Evolutionary conservation across 2,329 filamentous ascomycete species (phyloP), one percentile per base, ranked within the genome.

Genomic region (Leptographium wingfieldii): DNA sequence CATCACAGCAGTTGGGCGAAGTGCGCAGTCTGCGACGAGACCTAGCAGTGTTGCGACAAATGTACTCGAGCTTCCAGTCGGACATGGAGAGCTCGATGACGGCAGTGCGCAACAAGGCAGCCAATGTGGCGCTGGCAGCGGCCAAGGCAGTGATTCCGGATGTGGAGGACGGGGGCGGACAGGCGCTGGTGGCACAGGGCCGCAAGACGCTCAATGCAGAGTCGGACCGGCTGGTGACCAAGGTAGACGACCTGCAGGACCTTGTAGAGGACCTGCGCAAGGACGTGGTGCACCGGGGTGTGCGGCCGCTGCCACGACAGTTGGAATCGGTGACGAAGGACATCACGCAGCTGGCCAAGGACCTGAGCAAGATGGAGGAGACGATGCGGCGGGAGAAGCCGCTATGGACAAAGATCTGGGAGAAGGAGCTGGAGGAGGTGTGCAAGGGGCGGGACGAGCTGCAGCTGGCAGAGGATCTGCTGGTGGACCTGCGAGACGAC

Each of bases 381-480:
- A 95, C 88, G 76, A 82, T 99, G 75, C 86, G 85, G 67, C 83
- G 84, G 55, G 94, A 99, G 80, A 96, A 96, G 73, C 94, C 94
- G 0, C 79, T 96, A 61, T 99, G 94, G 92, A 96, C 91, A 59
- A 96, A 96, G 82, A 95, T 97, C 65, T 99, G 94, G 94, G 92
- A 97, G 80, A 92, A 95, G 74, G 92, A 97, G 72, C 78, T 99
- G 54, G 90, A 97, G 72, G 86, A 92, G 58, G 92, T 99, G 3
- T 97, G 94, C 74, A 91, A 95, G 70, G 94, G 96, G 69, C 85
- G 92, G 65, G 92, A 97, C 69, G 86, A 96, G 72, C 82, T 99
- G 66, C 94, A 91, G 56, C 88, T 97, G 79, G 92, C 96, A 77
- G 94, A 99, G 75, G 94, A 97, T 67, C 82, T 99, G 63, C 87